Evolutionary conservation across 495 filamentous ascomycete genomes (phyloP).

Genomic region (Penicillium parvum): DNA sequence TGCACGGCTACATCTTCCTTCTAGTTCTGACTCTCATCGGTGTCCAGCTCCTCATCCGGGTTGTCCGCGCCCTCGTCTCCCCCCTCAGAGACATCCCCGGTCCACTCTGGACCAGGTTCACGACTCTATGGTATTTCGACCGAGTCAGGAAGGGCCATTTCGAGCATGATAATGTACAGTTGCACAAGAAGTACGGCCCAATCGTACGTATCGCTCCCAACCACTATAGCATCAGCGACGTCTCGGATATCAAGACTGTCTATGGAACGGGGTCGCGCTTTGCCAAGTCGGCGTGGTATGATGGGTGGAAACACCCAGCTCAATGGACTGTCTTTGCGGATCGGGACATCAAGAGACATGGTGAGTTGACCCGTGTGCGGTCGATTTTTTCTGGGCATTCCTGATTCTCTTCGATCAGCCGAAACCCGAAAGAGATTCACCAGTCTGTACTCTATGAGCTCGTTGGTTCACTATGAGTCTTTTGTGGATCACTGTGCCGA

Average conservation of each 20-base stretch:
- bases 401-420: conserved; percentile 11
- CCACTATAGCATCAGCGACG: conserved; percentile 46
- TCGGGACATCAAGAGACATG: conserved; percentile 39
- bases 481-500: conserved; percentile 51
- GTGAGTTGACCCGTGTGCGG: conserved; percentile 6
- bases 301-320: conserved; percentile 35
- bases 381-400: background rate
- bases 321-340: conserved; percentile 41
- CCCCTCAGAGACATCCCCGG: conserved; percentile 47
- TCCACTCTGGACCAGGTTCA: conserved; percentile 51
- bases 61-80: conserved; percentile 16
- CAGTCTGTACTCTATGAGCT: conserved; percentile 49
- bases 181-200: conserved; percentile 40
- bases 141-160: conserved; percentile 39
- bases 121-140: conserved; percentile 52
- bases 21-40: conserved; percentile 8
- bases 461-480: conserved; percentile 50
- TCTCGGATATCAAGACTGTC: conserved; percentile 38
- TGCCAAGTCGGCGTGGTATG: conserved; percentile 37
- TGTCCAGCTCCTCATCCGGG: conserved; percentile 12
- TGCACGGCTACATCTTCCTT: conserved; percentile 8
- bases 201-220: conserved; percentile 48
- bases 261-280: conserved; percentile 41
- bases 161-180: conserved; percentile 39
- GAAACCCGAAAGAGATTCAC: conserved; percentile 40